Evolutionary conservation across 1,284 basidiomycete genomes (phyloP).

Genomic region (Sanghuangporus baumii): DNA sequence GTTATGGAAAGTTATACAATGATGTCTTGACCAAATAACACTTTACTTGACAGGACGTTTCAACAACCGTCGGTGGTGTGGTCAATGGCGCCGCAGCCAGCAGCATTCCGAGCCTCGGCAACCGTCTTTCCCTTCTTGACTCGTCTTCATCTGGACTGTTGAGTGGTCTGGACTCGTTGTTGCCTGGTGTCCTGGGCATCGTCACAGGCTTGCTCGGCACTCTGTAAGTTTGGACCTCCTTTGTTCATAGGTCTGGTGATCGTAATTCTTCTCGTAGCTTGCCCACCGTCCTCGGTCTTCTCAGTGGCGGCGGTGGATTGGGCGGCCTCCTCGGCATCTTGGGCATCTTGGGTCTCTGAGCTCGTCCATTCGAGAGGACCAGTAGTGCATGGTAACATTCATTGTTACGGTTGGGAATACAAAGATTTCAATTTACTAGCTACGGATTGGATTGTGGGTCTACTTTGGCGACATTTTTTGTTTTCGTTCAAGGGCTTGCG

Average conservation of each 20-base stretch:
- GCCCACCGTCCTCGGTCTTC: constrained; percentile 23
- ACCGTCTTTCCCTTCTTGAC: constrained; percentile 18
- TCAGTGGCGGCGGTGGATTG: constrained; percentile 22
- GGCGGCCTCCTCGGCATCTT: constrained; percentile 25
- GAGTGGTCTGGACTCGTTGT: constrained; percentile 16
- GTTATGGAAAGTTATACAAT: background rate
- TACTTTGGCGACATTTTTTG: background rate
- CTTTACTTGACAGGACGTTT: background rate
- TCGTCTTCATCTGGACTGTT: constrained; percentile 17
- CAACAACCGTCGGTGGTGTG: background rate
- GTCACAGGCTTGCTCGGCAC: constrained; percentile 17
- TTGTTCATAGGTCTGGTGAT: constrained; percentile 19
- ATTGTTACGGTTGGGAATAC: background rate
- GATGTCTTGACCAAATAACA: background rate
- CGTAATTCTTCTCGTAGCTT: constrained; percentile 17
- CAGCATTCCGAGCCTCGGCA: constrained; percentile 14
- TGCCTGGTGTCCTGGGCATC: constrained; percentile 18
- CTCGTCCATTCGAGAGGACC: too few relatives aligned
- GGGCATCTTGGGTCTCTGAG: background rate
- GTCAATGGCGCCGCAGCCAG: constrained; percentile 1
- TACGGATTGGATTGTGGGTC: background rate
- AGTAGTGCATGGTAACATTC: background rate
- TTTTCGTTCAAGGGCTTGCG: background rate
- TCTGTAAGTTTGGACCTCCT: background rate
- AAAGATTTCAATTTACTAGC: background rate